These are phyloP conservation scores for Ephemerocybe angulata DNA, from an alignment of 768 basidiomycete genomes.

Conservation along the genomic window DNA sequence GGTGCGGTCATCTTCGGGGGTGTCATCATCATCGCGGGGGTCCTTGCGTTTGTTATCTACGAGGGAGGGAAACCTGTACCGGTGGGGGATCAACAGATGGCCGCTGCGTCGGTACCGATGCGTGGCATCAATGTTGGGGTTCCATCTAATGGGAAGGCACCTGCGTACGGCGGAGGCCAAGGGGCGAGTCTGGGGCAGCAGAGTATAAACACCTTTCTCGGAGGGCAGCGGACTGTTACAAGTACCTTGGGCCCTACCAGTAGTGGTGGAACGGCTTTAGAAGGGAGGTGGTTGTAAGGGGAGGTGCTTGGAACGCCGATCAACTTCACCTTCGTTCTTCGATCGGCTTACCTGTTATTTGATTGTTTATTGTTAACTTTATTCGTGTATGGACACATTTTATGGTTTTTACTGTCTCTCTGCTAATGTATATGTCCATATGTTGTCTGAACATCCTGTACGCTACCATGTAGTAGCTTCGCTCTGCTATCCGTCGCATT, in stretches of 20 bases:
- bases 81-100: neutral
- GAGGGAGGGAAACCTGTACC: neutral
- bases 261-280: too few relatives aligned
- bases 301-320: too few relatives aligned
- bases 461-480: too few relatives aligned
- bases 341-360: too few relatives aligned
- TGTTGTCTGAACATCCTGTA: neutral
- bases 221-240: neutral
- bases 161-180: neutral
- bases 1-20: neutral
- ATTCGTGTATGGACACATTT: neutral
- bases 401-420: neutral
- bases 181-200: neutral
- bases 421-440: neutral
- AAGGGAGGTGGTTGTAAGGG: neutral
- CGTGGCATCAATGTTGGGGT: neutral
- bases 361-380: neutral
- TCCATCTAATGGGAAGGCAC: neutral
- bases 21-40: neutral
- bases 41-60: neutral
- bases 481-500: too few relatives aligned
- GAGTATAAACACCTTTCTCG: neutral
- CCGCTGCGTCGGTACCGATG: neutral
- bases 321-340: too few relatives aligned
- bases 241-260: neutral